phyloP scores from a whole-genome alignment of 2,329 filamentous ascomycete species.

The Emmonsia crescens region DNA sequence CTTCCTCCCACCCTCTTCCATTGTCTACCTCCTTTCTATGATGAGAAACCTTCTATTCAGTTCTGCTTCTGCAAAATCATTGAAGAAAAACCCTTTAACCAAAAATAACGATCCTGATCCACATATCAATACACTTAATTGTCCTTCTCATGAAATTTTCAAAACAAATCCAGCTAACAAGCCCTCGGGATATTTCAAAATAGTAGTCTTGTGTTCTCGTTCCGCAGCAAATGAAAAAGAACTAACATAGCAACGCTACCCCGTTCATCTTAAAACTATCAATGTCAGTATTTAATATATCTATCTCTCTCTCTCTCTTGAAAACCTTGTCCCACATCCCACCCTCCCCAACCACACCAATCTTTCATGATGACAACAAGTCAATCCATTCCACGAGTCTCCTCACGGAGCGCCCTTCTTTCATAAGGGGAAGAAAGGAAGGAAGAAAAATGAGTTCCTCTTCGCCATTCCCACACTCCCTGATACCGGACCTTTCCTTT shows the following conservation, averaged over 20 bases:
- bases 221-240: not conserved
- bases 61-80: constrained; percentile 52
- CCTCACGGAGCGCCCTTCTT: constrained; percentile 29
- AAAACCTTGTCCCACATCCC: constrained; percentile 1
- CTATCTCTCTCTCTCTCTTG: not conserved
- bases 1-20: not conserved
- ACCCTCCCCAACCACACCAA: constrained; percentile 5
- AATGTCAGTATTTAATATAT: not conserved
- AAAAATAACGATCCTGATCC: constrained; percentile 40
- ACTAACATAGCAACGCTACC: not conserved
- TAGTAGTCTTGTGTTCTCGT: not conserved
- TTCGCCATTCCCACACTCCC: constrained; percentile 25
- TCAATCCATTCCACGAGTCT: constrained; percentile 53
- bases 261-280: not conserved
- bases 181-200: not conserved
- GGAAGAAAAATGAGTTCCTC: not conserved
- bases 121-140: constrained; percentile 4
- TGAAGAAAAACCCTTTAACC: constrained; percentile 50
- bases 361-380: constrained; percentile 47
- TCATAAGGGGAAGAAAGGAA: constrained; percentile 14
- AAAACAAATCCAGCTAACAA: not conserved
- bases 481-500: constrained; percentile 31
- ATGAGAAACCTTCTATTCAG: constrained; percentile 46
- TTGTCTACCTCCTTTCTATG: constrained; percentile 22
- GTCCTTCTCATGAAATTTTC: not conserved